A percentile compares a stretch with the other conserved stretches of the same genome.
Conservation (phyloP, 2,329 filamentous ascomycete species). For the Ascomycota sp. region DNA sequence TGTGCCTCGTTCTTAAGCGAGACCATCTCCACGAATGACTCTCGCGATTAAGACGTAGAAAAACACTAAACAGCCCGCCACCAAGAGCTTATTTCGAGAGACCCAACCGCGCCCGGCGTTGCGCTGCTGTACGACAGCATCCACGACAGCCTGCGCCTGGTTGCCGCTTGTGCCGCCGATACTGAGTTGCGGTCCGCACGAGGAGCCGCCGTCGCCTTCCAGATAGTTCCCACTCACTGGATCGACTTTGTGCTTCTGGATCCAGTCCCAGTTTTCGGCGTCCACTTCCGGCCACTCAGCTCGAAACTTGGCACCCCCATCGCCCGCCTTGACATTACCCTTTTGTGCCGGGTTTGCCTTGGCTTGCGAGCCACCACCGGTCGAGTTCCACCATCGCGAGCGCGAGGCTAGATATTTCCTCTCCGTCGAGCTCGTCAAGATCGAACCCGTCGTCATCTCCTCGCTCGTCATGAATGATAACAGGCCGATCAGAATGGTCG, state of each 20-base stretch:
- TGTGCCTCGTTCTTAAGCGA: slow-evolving; percentile 3
- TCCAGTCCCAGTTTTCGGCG: slow-evolving; percentile 79
- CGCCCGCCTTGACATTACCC: slow-evolving; percentile 76
- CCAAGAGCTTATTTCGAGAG: slow-evolving; percentile 54
- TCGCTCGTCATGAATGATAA: slow-evolving; percentile 97
- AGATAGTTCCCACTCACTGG: slow-evolving; percentile 45
- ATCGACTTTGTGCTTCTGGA: slow-evolving; percentile 67
- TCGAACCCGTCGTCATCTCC: slow-evolving; percentile 90
- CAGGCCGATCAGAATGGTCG: slow-evolving; percentile 83
- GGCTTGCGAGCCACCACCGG: slow-evolving; percentile 58
- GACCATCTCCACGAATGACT: slow-evolving; percentile 34
- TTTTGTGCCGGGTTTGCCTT: slow-evolving; percentile 34
- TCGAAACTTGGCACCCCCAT: slow-evolving; percentile 79
- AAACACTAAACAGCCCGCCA: slow-evolving; percentile 52
- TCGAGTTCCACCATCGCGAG: slow-evolving; percentile 92
- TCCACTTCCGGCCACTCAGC: slow-evolving; percentile 82
- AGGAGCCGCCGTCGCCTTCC: slow-evolving; percentile 26
- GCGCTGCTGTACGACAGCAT: slow-evolving; percentile 53
- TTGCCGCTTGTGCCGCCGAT: slow-evolving; percentile 38
- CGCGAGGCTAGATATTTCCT: slow-evolving; percentile 56
- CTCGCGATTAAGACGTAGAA: slow-evolving; percentile 68
- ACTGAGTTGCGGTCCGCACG: slow-evolving; percentile 33
- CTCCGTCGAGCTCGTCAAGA: slow-evolving; percentile 58
- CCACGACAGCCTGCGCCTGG: slow-evolving; percentile 53
- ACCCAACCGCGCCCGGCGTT: slow-evolving; percentile 72